phyloP scores from a whole-genome alignment of 352 stramenopile species.

The Phytophthora brassicae region DNA sequence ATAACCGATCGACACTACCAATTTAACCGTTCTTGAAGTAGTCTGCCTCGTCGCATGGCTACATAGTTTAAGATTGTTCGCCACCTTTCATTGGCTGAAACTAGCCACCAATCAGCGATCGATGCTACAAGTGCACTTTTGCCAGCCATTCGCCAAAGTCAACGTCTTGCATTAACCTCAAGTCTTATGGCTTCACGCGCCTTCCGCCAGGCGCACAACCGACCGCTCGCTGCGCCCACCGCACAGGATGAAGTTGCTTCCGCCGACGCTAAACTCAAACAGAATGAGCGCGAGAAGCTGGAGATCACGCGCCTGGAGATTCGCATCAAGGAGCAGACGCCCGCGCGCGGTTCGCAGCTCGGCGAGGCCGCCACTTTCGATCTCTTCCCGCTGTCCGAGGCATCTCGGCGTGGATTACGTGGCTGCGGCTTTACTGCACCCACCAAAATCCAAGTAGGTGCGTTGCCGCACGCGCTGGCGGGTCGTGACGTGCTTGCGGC shows the following conservation, averaged over 20 bases:
- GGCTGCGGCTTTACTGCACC: constrained; percentile 83
- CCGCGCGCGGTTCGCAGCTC: constrained; percentile 78
- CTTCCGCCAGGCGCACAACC: constrained; percentile 33
- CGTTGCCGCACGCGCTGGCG: constrained; percentile 86
- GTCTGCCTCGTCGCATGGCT: constrained; percentile 31
- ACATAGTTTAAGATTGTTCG: neutral
- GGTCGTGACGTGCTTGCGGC: constrained; percentile 91
- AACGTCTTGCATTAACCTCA: neutral
- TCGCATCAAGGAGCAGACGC: constrained; percentile 70
- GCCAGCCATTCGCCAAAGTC: constrained; percentile 25
- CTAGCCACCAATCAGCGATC: too few species aligned
- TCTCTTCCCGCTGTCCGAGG: constrained; percentile 81
- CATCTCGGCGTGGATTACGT: constrained; percentile 68
- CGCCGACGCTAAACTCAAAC: constrained; percentile 59
- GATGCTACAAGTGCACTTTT: neutral
- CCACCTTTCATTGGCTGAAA: too few species aligned
- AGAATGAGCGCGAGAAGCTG: constrained; percentile 69
- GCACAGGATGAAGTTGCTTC: constrained; percentile 15
- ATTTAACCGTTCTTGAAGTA: constrained; percentile 20
- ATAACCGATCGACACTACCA: constrained; percentile 1
- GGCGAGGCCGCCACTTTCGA: constrained; percentile 79
- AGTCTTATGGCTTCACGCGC: constrained; percentile 31
- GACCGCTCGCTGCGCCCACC: neutral
- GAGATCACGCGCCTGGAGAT: constrained; percentile 69
- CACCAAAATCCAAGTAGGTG: constrained; percentile 89